Conservation (phyloP, 2,329 filamentous ascomycete genomes). For the Fusarium phyllophilum region DNA sequence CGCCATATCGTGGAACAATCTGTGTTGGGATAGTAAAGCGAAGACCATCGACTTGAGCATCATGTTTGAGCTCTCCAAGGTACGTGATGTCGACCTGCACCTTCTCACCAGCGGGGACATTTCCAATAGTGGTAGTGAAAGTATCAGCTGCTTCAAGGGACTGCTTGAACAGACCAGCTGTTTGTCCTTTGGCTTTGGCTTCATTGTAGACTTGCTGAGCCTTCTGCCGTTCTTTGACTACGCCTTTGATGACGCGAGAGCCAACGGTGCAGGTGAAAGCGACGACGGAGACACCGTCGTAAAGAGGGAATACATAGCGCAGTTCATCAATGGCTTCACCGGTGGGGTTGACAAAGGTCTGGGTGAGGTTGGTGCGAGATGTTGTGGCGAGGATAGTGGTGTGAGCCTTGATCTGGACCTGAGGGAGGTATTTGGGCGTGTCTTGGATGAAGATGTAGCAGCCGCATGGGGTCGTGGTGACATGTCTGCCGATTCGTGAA, state of each 20-base stretch:
- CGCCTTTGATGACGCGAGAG: constrained; percentile 67
- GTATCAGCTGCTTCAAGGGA: constrained; percentile 69
- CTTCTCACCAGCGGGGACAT: constrained; percentile 67
- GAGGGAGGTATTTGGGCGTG: constrained; percentile 62
- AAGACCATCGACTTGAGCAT: constrained; percentile 73
- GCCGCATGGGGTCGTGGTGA: constrained; percentile 44
- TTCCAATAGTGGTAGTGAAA: constrained; percentile 75
- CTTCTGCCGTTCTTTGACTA: constrained; percentile 73
- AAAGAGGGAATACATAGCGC: constrained; percentile 76
- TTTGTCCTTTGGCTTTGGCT: constrained; percentile 67
- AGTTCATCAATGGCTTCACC: constrained; percentile 54
- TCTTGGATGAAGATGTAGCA: constrained; percentile 46
- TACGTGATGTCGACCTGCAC: constrained; percentile 72
- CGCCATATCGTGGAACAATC: constrained; percentile 74
- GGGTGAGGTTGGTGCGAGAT: constrained; percentile 58
- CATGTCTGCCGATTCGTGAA: too few species aligned
- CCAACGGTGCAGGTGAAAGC: constrained; percentile 73
- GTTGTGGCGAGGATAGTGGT: constrained; percentile 68
- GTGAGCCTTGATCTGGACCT: constrained; percentile 66
- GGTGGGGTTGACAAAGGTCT: constrained; percentile 71
- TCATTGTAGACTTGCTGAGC: constrained; percentile 69
- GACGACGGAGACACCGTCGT: constrained; percentile 76
- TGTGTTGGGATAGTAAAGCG: constrained; percentile 74
- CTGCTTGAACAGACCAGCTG: constrained; percentile 74
- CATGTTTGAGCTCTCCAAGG: constrained; percentile 77